phyloP scores from a whole-genome alignment of 768 basidiomycete genomes.

The Russula olivacea region DNA sequence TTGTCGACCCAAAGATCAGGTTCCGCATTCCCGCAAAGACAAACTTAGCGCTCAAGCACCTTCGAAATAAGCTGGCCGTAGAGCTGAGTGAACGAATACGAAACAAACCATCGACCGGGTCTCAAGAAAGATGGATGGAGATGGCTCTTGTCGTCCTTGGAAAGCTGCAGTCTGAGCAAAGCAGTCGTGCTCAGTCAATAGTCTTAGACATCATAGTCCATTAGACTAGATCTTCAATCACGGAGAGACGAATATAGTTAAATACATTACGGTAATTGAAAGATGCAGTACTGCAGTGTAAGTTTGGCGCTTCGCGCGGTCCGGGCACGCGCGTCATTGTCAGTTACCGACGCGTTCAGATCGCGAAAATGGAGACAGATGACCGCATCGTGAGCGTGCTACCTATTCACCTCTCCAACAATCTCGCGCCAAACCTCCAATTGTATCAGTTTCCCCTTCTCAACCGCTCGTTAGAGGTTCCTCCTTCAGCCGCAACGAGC shows the following conservation, averaged over 20 bases:
- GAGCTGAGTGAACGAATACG: conserved; percentile 65
- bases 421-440: conserved; percentile 57
- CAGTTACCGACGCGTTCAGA: neutral
- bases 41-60: conserved; percentile 70
- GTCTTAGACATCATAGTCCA: conserved; percentile 15
- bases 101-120: conserved; percentile 49
- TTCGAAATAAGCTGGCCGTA: conserved; percentile 57
- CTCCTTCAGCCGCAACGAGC: conserved; percentile 63
- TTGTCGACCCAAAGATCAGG: conserved; percentile 82
- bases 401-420: conserved; percentile 67
- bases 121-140: conserved; percentile 68
- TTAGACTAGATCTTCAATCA: conserved; percentile 2
- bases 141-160: conserved; percentile 59
- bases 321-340: neutral
- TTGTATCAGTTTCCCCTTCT: conserved; percentile 80
- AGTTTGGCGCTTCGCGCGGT: neutral
- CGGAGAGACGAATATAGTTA: no score
- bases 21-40: conserved; percentile 65
- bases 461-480: conserved; percentile 64
- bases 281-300: no score
- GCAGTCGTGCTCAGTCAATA: conserved; percentile 4
- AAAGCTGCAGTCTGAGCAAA: conserved; percentile 35
- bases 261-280: no score
- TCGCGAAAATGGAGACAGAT: conserved; percentile 30
- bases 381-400: conserved; percentile 64